Conservation (phyloP, 805 yeast genomes). For the Hanseniaspora vineae region DNA sequence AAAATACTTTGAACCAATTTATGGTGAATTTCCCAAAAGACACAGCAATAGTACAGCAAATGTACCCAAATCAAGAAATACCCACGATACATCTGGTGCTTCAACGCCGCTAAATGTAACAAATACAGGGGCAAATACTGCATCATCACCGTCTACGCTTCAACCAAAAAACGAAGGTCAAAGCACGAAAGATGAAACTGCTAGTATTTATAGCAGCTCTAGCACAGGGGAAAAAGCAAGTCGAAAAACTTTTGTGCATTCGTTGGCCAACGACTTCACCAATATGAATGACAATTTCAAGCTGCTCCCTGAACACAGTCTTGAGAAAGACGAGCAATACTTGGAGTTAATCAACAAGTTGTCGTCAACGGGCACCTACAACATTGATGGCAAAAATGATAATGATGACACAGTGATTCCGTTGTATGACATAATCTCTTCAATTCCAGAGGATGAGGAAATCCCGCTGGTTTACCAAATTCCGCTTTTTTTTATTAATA, state of each 20-base stretch:
- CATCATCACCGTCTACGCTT: too few species aligned
- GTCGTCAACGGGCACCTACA: too few species aligned
- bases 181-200: too few species aligned
- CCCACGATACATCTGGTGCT: neutral
- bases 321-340: conserved; percentile 2
- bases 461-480: conserved; percentile 38
- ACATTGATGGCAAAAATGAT: neutral
- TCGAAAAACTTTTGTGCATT: neutral
- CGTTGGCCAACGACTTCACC: conserved; percentile 48
- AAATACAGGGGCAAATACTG: too few species aligned
- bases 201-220: neutral
- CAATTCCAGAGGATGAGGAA: conserved; percentile 17
- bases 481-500: conserved; percentile 58
- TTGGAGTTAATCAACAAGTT: neutral
- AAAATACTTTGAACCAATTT: conserved; percentile 61
- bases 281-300: conserved; percentile 28
- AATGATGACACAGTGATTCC: neutral
- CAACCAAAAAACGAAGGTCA: too few species aligned
- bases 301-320: conserved; percentile 9
- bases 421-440: neutral
- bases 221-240: neutral
- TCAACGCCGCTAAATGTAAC: too few species aligned
- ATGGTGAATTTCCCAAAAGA: conserved; percentile 47
- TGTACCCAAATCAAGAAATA: neutral
- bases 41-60: neutral